Percentiles rank a stretch among this genome's conserved stretches.
These are phyloP conservation scores for Magnolia kwangsiensis DNA, from an alignment of 164 flowering plant species.

Conservation along the genomic window DNA sequence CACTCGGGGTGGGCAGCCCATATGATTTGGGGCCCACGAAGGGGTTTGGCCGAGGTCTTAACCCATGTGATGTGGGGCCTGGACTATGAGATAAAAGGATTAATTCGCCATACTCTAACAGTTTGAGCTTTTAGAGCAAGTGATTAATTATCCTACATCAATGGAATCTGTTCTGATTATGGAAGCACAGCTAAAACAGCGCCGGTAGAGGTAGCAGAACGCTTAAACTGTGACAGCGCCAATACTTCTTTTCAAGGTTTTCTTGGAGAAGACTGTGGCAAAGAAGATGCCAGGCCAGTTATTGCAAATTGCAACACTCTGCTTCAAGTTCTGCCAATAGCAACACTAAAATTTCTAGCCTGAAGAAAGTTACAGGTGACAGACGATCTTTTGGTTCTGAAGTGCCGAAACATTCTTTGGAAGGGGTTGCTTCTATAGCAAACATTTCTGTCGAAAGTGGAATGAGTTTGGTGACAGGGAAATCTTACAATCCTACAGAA, in stretches of 20 bases:
- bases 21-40: too few relatives aligned
- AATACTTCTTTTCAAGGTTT: neutral
- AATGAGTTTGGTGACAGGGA: neutral
- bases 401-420: conserved; percentile 3
- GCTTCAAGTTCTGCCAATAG: conserved; percentile 4
- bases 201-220: neutral
- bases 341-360: neutral
- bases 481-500: neutral
- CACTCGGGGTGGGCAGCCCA: too few relatives aligned
- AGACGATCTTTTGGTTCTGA: neutral
- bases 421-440: neutral
- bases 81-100: too few relatives aligned
- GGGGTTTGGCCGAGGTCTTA: too few relatives aligned
- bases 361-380: neutral
- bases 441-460: neutral
- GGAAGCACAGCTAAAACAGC: neutral
- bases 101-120: too few relatives aligned
- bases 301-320: neutral
- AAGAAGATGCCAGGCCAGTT: conserved; percentile 1
- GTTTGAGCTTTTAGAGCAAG: too few relatives aligned
- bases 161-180: neutral
- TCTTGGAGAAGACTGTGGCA: neutral
- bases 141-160: too few relatives aligned
- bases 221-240: neutral
- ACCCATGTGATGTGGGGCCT: too few relatives aligned